These are phyloP conservation scores for Aphanomyces astaci DNA, from an alignment of 352 stramenopile species.

Conservation along the genomic window DNA sequence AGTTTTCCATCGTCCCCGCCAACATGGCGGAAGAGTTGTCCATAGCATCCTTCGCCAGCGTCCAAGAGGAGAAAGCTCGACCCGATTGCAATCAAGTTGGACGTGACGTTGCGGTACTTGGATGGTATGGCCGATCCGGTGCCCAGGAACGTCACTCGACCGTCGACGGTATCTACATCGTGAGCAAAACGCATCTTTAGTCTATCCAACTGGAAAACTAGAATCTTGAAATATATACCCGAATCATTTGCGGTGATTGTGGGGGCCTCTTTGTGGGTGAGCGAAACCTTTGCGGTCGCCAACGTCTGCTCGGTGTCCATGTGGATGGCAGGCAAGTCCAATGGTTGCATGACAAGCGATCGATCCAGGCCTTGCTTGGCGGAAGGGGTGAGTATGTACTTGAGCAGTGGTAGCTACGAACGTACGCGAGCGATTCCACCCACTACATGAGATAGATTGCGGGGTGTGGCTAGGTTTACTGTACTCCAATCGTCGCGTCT, in stretches of 20 bases:
- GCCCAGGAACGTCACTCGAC: conserved; percentile 90
- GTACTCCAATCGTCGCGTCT: conserved; percentile 6
- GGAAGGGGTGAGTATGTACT: conserved; percentile 47
- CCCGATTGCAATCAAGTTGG: conserved; percentile 85
- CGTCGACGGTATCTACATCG: conserved; percentile 16
- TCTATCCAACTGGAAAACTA: too few relatives aligned
- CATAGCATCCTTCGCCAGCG: conserved; percentile 93
- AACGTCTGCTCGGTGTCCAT: conserved; percentile 13
- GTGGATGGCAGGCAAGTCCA: conserved; percentile 45
- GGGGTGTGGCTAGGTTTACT: too few relatives aligned
- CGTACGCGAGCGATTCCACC: background rate
- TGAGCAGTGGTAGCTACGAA: conserved; percentile 45
- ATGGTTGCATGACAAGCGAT: conserved; percentile 37
- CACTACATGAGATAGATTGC: background rate
- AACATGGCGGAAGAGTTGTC: conserved; percentile 80
- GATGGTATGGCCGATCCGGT: conserved; percentile 96
- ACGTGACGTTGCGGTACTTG: conserved; percentile 97
- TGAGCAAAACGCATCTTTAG: background rate
- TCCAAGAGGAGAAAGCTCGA: conserved; percentile 84
- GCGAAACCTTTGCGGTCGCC: conserved; percentile 10
- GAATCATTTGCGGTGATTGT: too few relatives aligned
- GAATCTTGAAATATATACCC: too few relatives aligned
- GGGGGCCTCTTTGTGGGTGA: too few relatives aligned
- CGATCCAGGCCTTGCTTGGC: conserved; percentile 57
- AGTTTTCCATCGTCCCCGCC: conserved; percentile 37